phyloP scores from a whole-genome alignment of 2,329 filamentous ascomycete genomes.

The Colletotrichum gigasporum region DNA sequence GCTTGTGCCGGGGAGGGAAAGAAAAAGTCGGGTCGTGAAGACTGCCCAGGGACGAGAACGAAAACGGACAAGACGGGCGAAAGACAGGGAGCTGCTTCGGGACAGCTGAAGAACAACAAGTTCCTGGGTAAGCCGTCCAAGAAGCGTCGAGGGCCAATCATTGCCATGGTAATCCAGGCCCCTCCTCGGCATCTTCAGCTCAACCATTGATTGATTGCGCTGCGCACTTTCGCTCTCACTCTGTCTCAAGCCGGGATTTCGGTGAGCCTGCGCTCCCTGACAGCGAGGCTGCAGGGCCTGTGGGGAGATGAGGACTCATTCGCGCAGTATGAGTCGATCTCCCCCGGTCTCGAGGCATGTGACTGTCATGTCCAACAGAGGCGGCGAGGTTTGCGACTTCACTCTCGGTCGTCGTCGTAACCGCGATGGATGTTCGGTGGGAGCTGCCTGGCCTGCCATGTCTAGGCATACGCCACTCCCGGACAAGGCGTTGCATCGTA shows the following conservation, averaged over 20 bases:
- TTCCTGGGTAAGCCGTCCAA: not conserved
- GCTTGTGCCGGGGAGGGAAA: not conserved
- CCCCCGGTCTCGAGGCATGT: not conserved
- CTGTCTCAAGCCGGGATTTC: slow-evolving; percentile 21
- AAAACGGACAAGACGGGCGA: not conserved
- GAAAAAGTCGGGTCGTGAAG: too few species aligned
- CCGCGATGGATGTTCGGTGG: not conserved
- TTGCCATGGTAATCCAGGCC: too few species aligned
- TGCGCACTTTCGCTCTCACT: not conserved
- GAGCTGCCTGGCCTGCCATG: not conserved
- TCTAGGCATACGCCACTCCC: slow-evolving; percentile 4
- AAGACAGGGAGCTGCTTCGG: not conserved
- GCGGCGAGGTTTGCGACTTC: not conserved
- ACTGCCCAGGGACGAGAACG: not conserved
- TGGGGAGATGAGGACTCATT: slow-evolving; percentile 11
- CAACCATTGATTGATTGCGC: too few species aligned
- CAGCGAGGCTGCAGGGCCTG: not conserved
- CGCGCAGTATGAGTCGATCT: slow-evolving; percentile 8
- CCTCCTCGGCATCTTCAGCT: too few species aligned
- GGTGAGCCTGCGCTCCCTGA: not conserved
- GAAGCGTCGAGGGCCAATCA: slow-evolving; percentile 11
- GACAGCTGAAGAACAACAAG: not conserved
- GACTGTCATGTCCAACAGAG: not conserved
- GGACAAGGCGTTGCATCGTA: not conserved
- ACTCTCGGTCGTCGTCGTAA: not conserved